These are phyloP conservation scores for Aaosphaeria pasadenensis DNA, from an alignment of 2,329 filamentous ascomycete genomes.

Conservation along the genomic window DNA sequence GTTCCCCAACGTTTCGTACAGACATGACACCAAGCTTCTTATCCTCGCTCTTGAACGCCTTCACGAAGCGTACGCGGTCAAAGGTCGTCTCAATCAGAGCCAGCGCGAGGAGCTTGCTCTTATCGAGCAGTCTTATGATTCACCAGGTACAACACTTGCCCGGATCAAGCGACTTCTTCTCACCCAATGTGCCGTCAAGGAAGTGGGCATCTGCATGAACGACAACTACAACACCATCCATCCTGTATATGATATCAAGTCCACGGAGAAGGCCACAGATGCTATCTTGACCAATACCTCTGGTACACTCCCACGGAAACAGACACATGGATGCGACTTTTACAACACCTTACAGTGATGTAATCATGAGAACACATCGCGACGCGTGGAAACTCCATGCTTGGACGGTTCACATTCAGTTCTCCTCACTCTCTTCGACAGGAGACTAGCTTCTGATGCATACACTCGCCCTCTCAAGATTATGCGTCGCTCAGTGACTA, in stretches of 20 bases:
- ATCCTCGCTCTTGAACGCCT: slow-evolving; percentile 92
- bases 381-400: too few relatives aligned
- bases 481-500: too few relatives aligned
- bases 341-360: too few relatives aligned
- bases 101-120: slow-evolving; percentile 94
- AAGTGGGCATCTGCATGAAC: slow-evolving; percentile 99
- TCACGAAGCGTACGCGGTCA: slow-evolving; percentile 94
- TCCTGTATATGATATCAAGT: slow-evolving; percentile 97
- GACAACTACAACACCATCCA: slow-evolving; percentile 99
- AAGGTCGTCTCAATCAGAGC: slow-evolving; percentile 93
- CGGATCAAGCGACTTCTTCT: slow-evolving; percentile 96
- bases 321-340: too few relatives aligned
- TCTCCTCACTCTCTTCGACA: too few relatives aligned
- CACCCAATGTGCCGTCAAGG: slow-evolving; percentile 97
- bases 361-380: too few relatives aligned
- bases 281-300: slow-evolving; percentile 98
- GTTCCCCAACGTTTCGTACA: slow-evolving; percentile 98
- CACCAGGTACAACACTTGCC: slow-evolving; percentile 90
- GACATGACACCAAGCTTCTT: slow-evolving; percentile 98
- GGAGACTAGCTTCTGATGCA: too few relatives aligned
- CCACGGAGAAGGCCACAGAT: slow-evolving; percentile 98
- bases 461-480: too few relatives aligned
- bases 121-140: slow-evolving; percentile 98
- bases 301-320: slow-evolving; percentile 62
- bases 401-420: too few relatives aligned